phyloP scores from a whole-genome alignment of 2,329 filamentous ascomycete species.

The Zasmidium citrigriseum region DNA sequence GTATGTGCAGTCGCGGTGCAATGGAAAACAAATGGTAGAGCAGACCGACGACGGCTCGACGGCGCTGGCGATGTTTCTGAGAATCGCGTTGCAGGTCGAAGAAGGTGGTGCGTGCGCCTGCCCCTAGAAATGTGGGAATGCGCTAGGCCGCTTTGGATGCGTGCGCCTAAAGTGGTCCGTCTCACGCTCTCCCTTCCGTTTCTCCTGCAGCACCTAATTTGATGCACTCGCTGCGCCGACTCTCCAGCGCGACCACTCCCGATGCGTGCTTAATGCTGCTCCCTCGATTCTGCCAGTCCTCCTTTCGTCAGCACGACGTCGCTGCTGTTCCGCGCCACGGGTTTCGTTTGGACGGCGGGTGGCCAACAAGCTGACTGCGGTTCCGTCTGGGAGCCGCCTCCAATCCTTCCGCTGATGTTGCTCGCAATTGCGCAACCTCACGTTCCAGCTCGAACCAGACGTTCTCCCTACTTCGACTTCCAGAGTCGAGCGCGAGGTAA shows the following conservation, averaged over 20 bases:
- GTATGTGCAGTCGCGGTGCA: background rate
- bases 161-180: background rate
- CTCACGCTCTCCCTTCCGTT: background rate
- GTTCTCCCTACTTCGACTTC: background rate
- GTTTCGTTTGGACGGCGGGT: background rate
- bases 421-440: background rate
- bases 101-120: background rate
- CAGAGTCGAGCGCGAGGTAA: background rate
- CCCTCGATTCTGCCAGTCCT: background rate
- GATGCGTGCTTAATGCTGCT: background rate
- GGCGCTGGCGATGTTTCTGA: background rate
- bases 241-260: background rate
- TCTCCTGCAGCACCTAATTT: background rate
- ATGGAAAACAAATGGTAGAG: background rate
- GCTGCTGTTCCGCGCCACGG: conserved; percentile 4
- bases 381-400: conserved; percentile 8
- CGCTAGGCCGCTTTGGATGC: background rate
- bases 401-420: conserved; percentile 1
- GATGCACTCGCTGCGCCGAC: background rate
- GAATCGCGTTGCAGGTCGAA: background rate
- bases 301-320: background rate
- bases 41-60: background rate
- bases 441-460: background rate
- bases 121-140: background rate
- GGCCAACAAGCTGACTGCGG: background rate